phyloP scores from a whole-genome alignment of 441 rosid species.

The Populus hybrid region DNA sequence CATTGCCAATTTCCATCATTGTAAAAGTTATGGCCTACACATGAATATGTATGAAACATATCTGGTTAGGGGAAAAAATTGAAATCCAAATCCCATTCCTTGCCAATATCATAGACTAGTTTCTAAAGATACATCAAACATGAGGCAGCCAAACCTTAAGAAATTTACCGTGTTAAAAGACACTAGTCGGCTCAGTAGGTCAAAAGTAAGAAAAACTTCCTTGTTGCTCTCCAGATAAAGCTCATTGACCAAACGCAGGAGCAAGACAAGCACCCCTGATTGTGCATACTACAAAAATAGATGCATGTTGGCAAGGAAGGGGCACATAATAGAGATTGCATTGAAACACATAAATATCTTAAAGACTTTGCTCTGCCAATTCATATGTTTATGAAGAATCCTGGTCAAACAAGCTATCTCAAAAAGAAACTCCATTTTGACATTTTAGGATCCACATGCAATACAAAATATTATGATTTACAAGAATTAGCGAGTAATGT shows the following conservation, averaged over 20 bases:
- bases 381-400: background rate
- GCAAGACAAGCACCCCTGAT: conserved; percentile 73
- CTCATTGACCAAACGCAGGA: conserved; percentile 76
- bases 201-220: conserved; percentile 63
- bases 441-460: background rate
- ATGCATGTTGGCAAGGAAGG: conserved; percentile 7
- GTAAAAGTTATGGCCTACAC: conserved; percentile 72
- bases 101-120: background rate
- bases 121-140: conserved; percentile 4
- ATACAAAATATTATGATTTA: background rate
- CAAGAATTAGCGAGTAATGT: background rate
- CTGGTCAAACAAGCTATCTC: background rate
- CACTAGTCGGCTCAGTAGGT: conserved; percentile 75
- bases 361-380: background rate
- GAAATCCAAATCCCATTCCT: conserved; percentile 3
- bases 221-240: conserved; percentile 48
- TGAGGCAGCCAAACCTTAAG: conserved; percentile 4
- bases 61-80: conserved; percentile 22
- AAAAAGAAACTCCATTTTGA: conserved; percentile 2
- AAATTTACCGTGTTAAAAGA: conserved; percentile 71
- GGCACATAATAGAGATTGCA: background rate
- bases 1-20: conserved; percentile 61
- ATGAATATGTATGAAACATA: conserved; percentile 11
- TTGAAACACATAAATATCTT: background rate
- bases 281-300: conserved; percentile 52